phyloP scores from a whole-genome alignment of 129 eudicot genomes.

The Silybum marianum region DNA sequence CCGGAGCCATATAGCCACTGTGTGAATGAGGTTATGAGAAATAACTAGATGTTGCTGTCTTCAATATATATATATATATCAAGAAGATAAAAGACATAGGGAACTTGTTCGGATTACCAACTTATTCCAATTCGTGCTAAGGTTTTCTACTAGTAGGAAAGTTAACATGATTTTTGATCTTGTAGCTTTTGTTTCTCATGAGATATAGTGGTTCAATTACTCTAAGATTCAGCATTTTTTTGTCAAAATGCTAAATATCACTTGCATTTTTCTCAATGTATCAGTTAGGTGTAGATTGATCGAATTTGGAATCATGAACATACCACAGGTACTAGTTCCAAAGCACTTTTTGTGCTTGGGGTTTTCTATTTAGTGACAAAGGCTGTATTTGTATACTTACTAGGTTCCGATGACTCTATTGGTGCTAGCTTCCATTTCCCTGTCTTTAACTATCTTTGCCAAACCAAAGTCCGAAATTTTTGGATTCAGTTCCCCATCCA shows the following conservation, averaged over 20 bases:
- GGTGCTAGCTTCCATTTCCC: constrained; percentile 39
- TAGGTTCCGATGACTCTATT: constrained; percentile 47
- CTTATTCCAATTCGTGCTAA: too few relatives aligned
- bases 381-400: constrained; percentile 20
- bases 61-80: not conserved
- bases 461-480: constrained; percentile 54
- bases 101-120: not conserved
- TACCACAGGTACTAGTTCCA: not conserved
- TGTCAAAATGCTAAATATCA: too few relatives aligned
- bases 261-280: not conserved
- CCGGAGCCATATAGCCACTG: constrained; percentile 48
- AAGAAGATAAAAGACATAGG: not conserved
- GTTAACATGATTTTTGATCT: not conserved
- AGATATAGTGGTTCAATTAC: not conserved
- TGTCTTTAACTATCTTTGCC: constrained; percentile 51
- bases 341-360: not conserved
- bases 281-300: not conserved
- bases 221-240: not conserved
- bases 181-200: not conserved
- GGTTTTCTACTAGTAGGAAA: not conserved
- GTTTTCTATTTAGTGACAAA: not conserved
- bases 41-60: not conserved
- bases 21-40: not conserved
- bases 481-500: constrained; percentile 46
- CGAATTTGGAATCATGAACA: not conserved